These are phyloP conservation scores for Saccharomyces pastorianus DNA, from an alignment of 1,139 yeast species.

Conservation along the genomic window DNA sequence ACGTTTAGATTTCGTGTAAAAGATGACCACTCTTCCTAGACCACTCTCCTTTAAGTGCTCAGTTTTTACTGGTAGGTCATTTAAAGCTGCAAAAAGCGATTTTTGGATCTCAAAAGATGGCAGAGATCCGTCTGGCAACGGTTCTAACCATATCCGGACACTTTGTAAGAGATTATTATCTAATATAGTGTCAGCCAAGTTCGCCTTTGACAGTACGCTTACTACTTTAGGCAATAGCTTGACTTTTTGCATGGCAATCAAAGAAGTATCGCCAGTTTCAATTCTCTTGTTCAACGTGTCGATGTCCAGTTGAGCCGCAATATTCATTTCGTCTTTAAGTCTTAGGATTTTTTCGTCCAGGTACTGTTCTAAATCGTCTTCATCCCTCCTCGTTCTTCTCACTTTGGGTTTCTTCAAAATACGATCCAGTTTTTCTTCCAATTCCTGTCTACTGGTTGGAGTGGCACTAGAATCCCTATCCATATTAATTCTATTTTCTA, in stretches of 20 bases:
- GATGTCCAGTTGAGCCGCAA: constrained; percentile 85
- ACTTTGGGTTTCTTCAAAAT: constrained; percentile 61
- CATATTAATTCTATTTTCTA: constrained; percentile 32
- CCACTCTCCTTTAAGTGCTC: constrained; percentile 93
- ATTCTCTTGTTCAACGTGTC: constrained; percentile 59
- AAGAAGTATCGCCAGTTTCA: constrained; percentile 23
- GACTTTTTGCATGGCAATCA: constrained; percentile 80
- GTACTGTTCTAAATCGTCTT: constrained; percentile 88
- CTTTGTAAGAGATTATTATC: constrained; percentile 93
- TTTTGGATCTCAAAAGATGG: constrained; percentile 96
- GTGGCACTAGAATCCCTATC: constrained; percentile 37
- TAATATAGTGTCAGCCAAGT: constrained; percentile 84
- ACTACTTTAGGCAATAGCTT: constrained; percentile 73
- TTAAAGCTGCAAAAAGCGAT: constrained; percentile 67
- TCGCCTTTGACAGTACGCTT: constrained; percentile 69
- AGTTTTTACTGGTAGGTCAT: constrained; percentile 82
- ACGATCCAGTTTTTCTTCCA: constrained; percentile 74
- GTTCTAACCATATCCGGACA: constrained; percentile 94
- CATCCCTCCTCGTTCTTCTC: constrained; percentile 59
- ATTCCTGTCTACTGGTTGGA: constrained; percentile 58
- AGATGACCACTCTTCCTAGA: constrained; percentile 86
- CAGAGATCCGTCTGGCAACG: constrained; percentile 92
- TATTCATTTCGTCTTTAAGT: constrained; percentile 83
- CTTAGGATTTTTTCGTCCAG: constrained; percentile 84
- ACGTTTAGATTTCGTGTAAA: constrained; percentile 82